Conservation (phyloP, 768 basidiomycete genomes). For the Mycena vulgaris region DNA sequence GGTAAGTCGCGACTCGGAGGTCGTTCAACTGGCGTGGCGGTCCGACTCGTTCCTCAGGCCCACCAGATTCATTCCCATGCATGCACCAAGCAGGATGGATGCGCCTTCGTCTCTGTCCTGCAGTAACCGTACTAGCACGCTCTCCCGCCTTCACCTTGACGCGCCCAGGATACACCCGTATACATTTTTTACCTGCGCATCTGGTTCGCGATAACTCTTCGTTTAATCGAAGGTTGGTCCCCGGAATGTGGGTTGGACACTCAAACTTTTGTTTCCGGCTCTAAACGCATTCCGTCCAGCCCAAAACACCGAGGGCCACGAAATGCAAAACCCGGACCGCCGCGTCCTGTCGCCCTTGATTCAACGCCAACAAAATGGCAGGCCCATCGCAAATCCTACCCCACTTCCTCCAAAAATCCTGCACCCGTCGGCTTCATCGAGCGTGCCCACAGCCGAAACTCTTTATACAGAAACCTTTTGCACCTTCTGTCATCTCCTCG, state of each 20-base stretch:
- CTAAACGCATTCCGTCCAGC: not conserved
- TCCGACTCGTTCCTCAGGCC: constrained; percentile 23
- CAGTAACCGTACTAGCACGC: constrained; percentile 36
- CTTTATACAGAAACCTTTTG: constrained; percentile 61
- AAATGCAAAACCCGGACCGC: not conserved
- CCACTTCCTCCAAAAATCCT: not conserved
- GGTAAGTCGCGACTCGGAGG: not conserved
- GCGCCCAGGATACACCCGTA: constrained; percentile 11
- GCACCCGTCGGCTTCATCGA: constrained; percentile 3
- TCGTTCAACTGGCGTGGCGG: constrained; percentile 21
- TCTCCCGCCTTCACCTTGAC: constrained; percentile 29
- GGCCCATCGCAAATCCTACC: not conserved
- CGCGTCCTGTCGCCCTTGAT: not conserved
- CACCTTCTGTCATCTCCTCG: constrained; percentile 51
- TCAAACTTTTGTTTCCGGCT: not conserved
- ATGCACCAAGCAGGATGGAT: constrained; percentile 61
- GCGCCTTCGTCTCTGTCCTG: constrained; percentile 51
- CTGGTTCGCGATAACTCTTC: constrained; percentile 33
- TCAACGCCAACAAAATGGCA: not conserved
- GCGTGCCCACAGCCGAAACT: constrained; percentile 47
- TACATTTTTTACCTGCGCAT: constrained; percentile 16
- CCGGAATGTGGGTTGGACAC: constrained; percentile 13
- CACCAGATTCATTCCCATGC: constrained; percentile 54
- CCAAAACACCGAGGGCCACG: constrained; percentile 3
- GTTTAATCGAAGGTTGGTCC: not conserved